phyloP scores from a whole-genome alignment of 495 filamentous ascomycete genomes.

The Amniculicola lignicola region DNA sequence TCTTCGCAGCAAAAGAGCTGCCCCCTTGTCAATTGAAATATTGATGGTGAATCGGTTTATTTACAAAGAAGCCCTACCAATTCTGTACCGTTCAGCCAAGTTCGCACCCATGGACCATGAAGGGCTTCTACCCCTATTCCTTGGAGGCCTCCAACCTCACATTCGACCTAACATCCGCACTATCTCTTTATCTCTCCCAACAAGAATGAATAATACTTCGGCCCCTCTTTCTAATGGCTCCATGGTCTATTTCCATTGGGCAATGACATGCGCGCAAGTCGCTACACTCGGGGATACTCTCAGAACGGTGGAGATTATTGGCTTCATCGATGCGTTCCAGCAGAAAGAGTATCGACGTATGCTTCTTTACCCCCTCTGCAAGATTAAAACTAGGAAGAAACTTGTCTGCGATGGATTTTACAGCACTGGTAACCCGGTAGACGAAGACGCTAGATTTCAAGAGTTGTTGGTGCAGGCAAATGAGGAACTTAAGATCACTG shows the following conservation, averaged over 20 bases:
- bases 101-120: slow-evolving; percentile 16
- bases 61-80: slow-evolving; percentile 26
- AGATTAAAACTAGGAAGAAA: slow-evolving; percentile 21
- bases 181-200: slow-evolving; percentile 8
- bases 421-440: background rate
- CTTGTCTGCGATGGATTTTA: background rate
- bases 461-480: background rate
- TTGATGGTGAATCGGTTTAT: slow-evolving; percentile 6
- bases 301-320: slow-evolving; percentile 13
- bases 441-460: slow-evolving; percentile 3
- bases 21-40: slow-evolving; percentile 8
- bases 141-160: slow-evolving; percentile 5
- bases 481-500: background rate
- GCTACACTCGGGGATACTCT: slow-evolving; percentile 13
- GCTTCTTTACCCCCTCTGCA: slow-evolving; percentile 15
- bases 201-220: background rate
- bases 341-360: background rate
- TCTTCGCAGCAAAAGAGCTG: background rate
- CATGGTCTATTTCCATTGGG: slow-evolving; percentile 15
- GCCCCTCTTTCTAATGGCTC: background rate
- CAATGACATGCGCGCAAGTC: slow-evolving; percentile 27
- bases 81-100: slow-evolving; percentile 21
- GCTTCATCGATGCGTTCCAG: background rate
- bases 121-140: slow-evolving; percentile 20
- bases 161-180: slow-evolving; percentile 9